phyloP scores from a whole-genome alignment of 495 filamentous ascomycete species.

The Monascus purpureus region DNA sequence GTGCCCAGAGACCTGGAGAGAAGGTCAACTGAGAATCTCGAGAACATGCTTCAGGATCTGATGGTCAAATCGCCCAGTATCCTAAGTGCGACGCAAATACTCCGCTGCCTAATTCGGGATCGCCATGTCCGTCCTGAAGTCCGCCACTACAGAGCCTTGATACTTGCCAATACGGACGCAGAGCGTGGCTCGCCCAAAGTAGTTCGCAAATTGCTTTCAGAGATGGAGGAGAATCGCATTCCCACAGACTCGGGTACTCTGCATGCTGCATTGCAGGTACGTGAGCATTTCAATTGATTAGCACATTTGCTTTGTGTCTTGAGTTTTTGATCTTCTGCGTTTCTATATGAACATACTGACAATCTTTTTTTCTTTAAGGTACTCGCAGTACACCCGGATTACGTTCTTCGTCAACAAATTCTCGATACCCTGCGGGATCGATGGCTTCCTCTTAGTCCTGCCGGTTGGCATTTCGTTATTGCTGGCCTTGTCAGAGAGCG shows the following conservation, averaged over 20 bases:
- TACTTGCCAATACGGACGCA: constrained; percentile 52
- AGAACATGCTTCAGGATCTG: constrained; percentile 12
- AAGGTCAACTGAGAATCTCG: constrained; percentile 12
- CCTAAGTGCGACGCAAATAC: constrained; percentile 12
- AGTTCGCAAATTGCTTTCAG: constrained; percentile 45
- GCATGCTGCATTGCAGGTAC: constrained; percentile 57
- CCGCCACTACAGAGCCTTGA: constrained; percentile 57
- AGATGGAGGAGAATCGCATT: constrained; percentile 52
- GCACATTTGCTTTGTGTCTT: neutral
- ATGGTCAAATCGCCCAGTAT: constrained; percentile 11
- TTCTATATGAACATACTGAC: no score
- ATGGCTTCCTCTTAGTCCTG: constrained; percentile 51
- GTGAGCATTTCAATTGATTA: constrained; percentile 7
- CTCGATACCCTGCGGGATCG: constrained; percentile 46
- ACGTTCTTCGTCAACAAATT: constrained; percentile 56
- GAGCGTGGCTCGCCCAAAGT: constrained; percentile 47
- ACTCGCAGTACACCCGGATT: constrained; percentile 75
- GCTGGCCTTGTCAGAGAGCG: constrained; percentile 64
- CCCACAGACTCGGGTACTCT: constrained; percentile 48
- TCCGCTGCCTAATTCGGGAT: constrained; percentile 39
- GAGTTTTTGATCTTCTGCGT: constrained; percentile 5
- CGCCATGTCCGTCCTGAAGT: constrained; percentile 48
- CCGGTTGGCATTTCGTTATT: constrained; percentile 54
- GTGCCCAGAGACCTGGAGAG: constrained; percentile 8
- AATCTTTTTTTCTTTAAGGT: no score